Evolutionary conservation across 1,284 basidiomycete genomes (phyloP).

Genomic region (Ceratobasidium sp.): DNA sequence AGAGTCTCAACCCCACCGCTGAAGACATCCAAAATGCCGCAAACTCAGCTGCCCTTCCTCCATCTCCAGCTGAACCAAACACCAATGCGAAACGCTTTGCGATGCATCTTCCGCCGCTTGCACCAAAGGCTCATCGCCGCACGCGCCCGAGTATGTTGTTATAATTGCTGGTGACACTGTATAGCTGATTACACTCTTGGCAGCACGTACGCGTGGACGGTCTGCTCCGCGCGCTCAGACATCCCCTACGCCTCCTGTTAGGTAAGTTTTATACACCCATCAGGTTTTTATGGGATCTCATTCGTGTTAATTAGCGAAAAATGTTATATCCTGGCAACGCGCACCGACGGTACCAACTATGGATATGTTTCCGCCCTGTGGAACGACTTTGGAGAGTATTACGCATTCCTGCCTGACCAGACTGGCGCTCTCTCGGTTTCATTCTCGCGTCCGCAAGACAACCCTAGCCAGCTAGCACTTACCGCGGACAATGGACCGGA

Average conservation of each 20-base stretch:
- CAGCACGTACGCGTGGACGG: not conserved
- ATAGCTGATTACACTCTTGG: not conserved
- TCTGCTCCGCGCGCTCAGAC: conserved; percentile 16
- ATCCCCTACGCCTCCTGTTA: conserved; percentile 1
- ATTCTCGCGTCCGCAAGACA: conserved; percentile 2
- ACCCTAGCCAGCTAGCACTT: conserved; percentile 5
- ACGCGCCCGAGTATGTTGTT: too few species aligned
- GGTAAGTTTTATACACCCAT: not conserved
- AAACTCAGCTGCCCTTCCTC: too few species aligned
- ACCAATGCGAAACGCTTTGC: too few species aligned
- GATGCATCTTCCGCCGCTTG: too few species aligned
- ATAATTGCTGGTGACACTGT: too few species aligned
- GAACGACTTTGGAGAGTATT: not conserved
- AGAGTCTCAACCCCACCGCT: too few species aligned
- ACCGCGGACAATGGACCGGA: not conserved
- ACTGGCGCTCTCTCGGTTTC: conserved; percentile 12
- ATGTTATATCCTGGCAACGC: conserved; percentile 2
- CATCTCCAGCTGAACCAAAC: too few species aligned
- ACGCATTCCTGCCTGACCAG: not conserved
- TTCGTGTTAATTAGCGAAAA: not conserved
- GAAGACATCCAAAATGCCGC: too few species aligned
- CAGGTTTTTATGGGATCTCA: not conserved
- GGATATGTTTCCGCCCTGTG: not conserved
- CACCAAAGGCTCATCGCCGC: too few species aligned
- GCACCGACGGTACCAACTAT: not conserved